Base-by-base conservation (phyloP, 495 filamentous ascomycete genomes). In the Achaetomiella virescens region DNA sequence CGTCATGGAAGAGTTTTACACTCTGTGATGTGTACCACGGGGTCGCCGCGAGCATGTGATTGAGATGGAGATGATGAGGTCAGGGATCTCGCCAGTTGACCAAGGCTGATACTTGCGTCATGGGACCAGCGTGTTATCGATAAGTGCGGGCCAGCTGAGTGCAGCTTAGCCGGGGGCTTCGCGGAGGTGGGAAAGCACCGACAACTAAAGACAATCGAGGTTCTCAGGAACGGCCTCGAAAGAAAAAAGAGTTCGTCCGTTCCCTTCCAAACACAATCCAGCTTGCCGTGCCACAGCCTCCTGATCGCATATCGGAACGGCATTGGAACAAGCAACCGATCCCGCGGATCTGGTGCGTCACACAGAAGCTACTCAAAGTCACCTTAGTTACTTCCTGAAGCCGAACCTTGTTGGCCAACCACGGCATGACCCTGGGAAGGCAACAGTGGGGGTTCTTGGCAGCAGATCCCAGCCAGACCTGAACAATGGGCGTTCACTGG, bases 381-480 rank as follows among this genome's bases (percentile, higher is more conserved):
- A n/a, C n/a, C n/a, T n/a, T n/a, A n/a, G n/a, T n/a, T n/a, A n/a
- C n/a, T 31, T 31, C 27, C 9, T 9, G 27, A 5, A 4, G 27
- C 36, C 22, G 20, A 38, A 50, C 48, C 48, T 18, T 50, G 48
- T n/a, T 50, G 48, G 48, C 14, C n/a, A 11, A 12, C 33, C 12
- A 3, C 12, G 36, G 12, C 3, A 15, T 12, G 11, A 38, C n/a
- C 18, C 40, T 20, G 7, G n/a, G n/a, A 44, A 44, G 50, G 50
- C 50, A 53, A 24, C 48, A 51, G 41, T 54, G 45, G 51, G 51
- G n/a, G n/a, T n/a, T n/a, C n/a, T n/a, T n/a, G n/a, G n/a, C n/a
- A n/a, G n/a, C n/a, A n/a, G n/a, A n/a, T n/a, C n/a, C n/a, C n/a
- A n/a, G n/a, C n/a, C n/a, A n/a, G n/a, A n/a, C n/a, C n/a, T n/a